Conservation (phyloP, 2,329 filamentous ascomycete species). For the Westerdykella aurantiaca region DNA sequence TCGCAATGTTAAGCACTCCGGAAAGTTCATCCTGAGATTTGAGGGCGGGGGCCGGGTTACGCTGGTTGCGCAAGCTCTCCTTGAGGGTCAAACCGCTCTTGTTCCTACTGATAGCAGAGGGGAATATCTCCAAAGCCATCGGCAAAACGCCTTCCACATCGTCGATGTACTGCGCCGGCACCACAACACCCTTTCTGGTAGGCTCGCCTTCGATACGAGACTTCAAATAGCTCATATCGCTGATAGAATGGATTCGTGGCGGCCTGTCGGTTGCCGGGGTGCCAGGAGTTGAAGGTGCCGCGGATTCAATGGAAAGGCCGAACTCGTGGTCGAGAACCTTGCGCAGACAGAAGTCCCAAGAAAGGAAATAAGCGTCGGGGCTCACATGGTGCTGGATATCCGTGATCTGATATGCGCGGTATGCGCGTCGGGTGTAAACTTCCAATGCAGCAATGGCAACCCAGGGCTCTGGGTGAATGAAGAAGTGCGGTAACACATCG, state of each 20-base stretch:
- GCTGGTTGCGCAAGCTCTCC: constrained; percentile 55
- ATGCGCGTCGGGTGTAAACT: constrained; percentile 92
- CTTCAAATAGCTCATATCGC: constrained; percentile 86
- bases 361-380: constrained; percentile 69
- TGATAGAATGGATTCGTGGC: constrained; percentile 87
- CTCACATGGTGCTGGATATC: constrained; percentile 80
- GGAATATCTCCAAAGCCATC: constrained; percentile 80
- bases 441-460: constrained; percentile 89
- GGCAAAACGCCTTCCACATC: constrained; percentile 83
- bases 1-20: constrained; percentile 85
- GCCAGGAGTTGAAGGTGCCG: constrained; percentile 63
- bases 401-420: constrained; percentile 91
- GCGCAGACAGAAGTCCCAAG: constrained; percentile 93
- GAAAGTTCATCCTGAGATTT: constrained; percentile 72
- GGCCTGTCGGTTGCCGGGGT: constrained; percentile 63
- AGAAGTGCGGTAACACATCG: constrained; percentile 92
- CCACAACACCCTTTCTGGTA: constrained; percentile 84
- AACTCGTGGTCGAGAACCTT: constrained; percentile 92
- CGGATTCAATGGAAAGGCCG: constrained; percentile 71
- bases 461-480: constrained; percentile 89
- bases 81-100: constrained; percentile 44
- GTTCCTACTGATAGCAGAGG: constrained; percentile 51
- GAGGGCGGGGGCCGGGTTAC: constrained; percentile 50
- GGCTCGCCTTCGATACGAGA: constrained; percentile 68
- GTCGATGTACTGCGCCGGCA: constrained; percentile 88